Evolutionary conservation across 768 basidiomycete species (phyloP).

Genomic region (Nevesoporus exiguus): DNA sequence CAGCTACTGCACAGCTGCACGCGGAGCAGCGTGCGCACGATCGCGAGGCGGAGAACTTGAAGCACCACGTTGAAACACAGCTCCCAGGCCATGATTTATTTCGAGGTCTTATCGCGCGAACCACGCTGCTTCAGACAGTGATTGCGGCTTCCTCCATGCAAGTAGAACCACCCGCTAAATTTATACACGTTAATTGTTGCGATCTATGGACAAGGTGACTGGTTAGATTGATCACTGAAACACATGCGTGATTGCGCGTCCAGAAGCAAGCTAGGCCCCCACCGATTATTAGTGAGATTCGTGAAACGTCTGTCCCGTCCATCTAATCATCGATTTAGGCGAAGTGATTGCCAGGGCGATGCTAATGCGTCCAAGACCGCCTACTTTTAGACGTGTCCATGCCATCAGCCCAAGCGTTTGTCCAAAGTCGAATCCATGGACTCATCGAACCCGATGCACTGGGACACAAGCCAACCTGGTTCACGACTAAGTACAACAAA

Average conservation of each 20-base stretch:
- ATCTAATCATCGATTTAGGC: background rate
- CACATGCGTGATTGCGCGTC: background rate
- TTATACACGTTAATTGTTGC: background rate
- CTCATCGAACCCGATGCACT: background rate
- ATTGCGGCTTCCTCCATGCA: background rate
- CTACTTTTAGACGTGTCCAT: background rate
- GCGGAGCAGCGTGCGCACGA: too few species aligned
- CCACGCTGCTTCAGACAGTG: background rate
- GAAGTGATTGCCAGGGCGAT: background rate
- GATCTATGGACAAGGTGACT: background rate
- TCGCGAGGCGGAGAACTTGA: constrained; percentile 1
- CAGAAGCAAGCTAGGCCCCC: background rate
- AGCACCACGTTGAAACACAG: constrained; percentile 1
- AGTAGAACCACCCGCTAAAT: background rate
- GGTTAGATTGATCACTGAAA: background rate
- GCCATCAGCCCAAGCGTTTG: too few species aligned
- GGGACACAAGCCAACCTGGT: background rate
- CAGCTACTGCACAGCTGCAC: too few species aligned
- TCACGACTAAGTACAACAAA: background rate
- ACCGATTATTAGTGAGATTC: background rate
- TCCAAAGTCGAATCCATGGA: background rate
- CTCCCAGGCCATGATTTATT: background rate
- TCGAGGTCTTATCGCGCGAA: constrained; percentile 6
- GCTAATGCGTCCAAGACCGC: background rate
- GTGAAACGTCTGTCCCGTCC: background rate